Evolutionary conservation across 2,329 filamentous ascomycete species (phyloP), one percentile per base, ranked within the genome.

Genomic region (Alternaria sp.): DNA sequence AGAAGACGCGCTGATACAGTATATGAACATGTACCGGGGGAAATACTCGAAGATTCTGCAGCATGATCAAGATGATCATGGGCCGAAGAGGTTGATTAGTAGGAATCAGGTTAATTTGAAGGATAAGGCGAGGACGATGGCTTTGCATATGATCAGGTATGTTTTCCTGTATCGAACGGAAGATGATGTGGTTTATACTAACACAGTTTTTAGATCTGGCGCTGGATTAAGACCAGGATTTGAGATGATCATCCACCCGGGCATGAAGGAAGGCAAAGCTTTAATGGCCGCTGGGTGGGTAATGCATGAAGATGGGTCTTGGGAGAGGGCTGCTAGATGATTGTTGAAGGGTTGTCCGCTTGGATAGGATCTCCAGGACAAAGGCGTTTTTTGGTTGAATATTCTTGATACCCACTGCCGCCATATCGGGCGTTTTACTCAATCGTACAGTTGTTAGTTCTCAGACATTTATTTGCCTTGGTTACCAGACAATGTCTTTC

Each of bases 21-120:
- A 86, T 25, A 85, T 91, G 64, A 81, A 68, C 2, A 66, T 79
- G 10, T 73, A 81, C 49, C 85, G 85, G 1, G 78, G 76, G 6
- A 74, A 73, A 10, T 91, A 86, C 80, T 66, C 85, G 2, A 25
- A 56, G 0, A 86, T 91, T 49, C 44, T 75, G 5, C 46, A 60
- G 21, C 37, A 67, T n/a, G 76, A 79, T 50, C 37, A 67, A 14
- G 76, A 79, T 53, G 37, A 49, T 7, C 18, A 45, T 5, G 65
- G 63, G 2, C 67, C 68, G 0, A 33, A 58, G 11, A 74, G 74
- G 10, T 58, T 79, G 20, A 70, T 78, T 11, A 67, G 74, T 5
- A 80, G 87, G 3, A 79, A 75, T 6, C 85, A 89, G 63, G 85
- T 87, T 3, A 84, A 87, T 47, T 64, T 88, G 8, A 83, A 83